phyloP scores from a whole-genome alignment of 225 moss, liverwort and hornwort species.

The Antitrichia curtipendula region DNA sequence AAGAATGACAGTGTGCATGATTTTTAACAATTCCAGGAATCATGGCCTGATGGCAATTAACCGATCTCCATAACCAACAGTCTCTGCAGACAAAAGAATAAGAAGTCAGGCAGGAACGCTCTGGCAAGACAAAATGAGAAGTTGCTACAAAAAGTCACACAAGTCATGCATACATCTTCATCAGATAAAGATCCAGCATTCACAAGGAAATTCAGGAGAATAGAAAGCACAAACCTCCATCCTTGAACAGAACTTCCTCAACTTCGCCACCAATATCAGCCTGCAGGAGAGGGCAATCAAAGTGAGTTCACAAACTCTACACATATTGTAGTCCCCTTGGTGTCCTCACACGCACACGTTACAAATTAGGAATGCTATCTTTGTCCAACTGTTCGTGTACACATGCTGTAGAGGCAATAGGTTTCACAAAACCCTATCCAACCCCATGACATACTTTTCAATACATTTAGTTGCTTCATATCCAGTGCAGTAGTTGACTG shows the following conservation, averaged over 20 bases:
- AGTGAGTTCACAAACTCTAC: neutral
- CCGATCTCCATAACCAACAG: constrained; percentile 81
- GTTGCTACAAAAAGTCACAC: neutral
- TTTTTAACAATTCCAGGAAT: constrained; percentile 23
- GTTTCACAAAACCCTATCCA: neutral
- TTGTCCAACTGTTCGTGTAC: neutral
- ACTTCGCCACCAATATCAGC: constrained; percentile 25
- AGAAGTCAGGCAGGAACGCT: neutral
- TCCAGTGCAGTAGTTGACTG: neutral
- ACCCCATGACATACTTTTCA: neutral
- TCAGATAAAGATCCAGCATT: neutral
- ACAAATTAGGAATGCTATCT: neutral
- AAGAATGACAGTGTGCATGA: neutral
- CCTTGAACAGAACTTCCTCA: constrained; percentile 22
- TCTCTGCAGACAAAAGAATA: constrained; percentile 35
- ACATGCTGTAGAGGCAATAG: neutral
- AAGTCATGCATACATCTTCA: neutral
- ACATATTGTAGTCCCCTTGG: neutral
- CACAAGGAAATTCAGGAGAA: neutral
- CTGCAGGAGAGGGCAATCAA: neutral
- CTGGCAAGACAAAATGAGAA: neutral
- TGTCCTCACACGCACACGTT: neutral
- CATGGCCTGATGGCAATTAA: constrained; percentile 74
- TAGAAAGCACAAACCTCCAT: constrained; percentile 25
- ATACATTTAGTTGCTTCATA: neutral